Evolutionary conservation across 2,329 filamentous ascomycete species (phyloP), one percentile per base, ranked within the genome.

Genomic region (Aspergillus fructus): DNA sequence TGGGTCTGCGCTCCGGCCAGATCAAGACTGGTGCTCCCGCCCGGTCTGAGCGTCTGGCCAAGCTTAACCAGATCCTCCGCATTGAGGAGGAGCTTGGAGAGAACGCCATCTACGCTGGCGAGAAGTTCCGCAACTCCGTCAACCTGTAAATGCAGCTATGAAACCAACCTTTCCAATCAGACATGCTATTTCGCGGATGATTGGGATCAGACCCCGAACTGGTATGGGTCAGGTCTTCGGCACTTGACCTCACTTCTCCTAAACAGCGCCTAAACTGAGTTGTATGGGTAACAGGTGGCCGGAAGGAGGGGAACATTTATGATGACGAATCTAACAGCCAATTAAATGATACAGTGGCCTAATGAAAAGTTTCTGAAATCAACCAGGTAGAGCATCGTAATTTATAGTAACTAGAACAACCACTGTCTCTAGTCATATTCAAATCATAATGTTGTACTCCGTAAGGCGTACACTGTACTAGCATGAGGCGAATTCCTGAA

Each of bases 61-160:
- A 99, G 87, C 90, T 99, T 76, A 99, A 99, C 90, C 94, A 99
- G 85, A 96, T 99, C 74, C 90, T 99, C 74, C 91, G 94, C 76
- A 99, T 99, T 71, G 94, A 99, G 87, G 94, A 99, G 84, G 94
- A 99, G 85, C 89, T 99, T 65, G 93, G 93, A 70, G 85, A 87
- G 71, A 89, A 94, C 71, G 94, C 93, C 68, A 75, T 97, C 80
- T 99, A 93, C 77, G 93, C 93, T 69, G 94, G 94, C 69, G 81
- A 84, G 74, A 92, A 91, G 75, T 99, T 97, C 91, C 90, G 93
- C 83, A 92, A 81, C 69, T 81, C 93, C 63, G 89, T 97, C 72
- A 93, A 90, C 83, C 79, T 97, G 80, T 96, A 91, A 87, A 78
- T 68, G 65, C 60, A 61, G 62, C 51, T 47, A 47, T 30, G 27